A percentile compares a stretch with the other conserved stretches of the same genome.
phyloP scores from a whole-genome alignment of 345 rosid species.

The Corchorus capsularis region DNA sequence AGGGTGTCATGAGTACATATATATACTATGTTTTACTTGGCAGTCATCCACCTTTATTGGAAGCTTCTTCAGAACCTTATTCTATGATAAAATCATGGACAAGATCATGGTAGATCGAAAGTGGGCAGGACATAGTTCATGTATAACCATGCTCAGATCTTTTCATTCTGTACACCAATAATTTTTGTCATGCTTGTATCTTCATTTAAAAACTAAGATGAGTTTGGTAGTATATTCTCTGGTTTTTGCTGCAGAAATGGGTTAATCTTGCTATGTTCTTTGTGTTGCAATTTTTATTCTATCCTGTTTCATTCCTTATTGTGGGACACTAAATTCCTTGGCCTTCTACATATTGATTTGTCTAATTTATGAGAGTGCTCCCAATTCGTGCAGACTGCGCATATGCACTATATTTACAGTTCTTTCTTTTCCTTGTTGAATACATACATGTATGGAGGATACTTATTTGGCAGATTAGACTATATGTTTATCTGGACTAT shows the following conservation, averaged over 20 bases:
- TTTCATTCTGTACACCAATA: neutral
- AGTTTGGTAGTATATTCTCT: neutral
- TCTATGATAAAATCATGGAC: neutral
- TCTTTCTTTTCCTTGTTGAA: neutral
- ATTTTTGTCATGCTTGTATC: neutral
- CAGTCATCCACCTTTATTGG: neutral
- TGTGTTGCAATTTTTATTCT: neutral
- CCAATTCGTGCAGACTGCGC: neutral
- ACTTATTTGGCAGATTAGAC: neutral
- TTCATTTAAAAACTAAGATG: neutral
- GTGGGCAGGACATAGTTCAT: neutral
- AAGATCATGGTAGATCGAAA: neutral
- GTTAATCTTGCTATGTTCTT: neutral
- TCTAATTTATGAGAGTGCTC: neutral
- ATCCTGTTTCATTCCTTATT: neutral
- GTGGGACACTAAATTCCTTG: neutral
- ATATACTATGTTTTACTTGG: neutral
- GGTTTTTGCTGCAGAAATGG: neutral
- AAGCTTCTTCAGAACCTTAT: neutral
- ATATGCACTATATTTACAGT: neutral
- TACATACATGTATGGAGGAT: neutral
- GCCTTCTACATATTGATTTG: neutral
- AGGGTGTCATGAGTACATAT: neutral
- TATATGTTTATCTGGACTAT: neutral
- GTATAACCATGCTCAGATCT: neutral